These are phyloP conservation scores for Gautieria morchelliformis DNA, from an alignment of 768 basidiomycete genomes.

Conservation along the genomic window DNA sequence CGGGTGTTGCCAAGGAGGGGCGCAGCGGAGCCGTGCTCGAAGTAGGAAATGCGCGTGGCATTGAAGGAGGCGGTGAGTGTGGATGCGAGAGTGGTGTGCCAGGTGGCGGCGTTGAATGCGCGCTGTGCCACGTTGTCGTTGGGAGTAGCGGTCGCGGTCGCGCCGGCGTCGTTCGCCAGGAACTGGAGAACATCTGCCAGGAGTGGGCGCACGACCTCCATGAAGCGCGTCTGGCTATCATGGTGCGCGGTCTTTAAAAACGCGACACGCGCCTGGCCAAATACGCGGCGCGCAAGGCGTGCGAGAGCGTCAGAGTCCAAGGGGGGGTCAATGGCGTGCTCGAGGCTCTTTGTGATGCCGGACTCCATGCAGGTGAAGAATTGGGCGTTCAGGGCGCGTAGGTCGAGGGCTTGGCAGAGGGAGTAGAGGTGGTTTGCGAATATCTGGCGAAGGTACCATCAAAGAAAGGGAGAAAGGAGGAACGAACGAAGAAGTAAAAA, in stretches of 20 bases:
- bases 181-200: slow-evolving; percentile 2
- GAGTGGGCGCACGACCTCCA: neutral
- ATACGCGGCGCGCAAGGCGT: neutral
- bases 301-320: neutral
- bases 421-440: slow-evolving; percentile 18
- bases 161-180: neutral
- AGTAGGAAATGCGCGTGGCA: neutral
- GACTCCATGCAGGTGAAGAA: neutral
- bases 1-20: neutral
- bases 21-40: neutral
- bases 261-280: neutral
- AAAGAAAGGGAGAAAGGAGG: no score
- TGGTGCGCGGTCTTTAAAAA: neutral
- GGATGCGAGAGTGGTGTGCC: slow-evolving; percentile 12
- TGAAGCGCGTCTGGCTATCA: neutral
- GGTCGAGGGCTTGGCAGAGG: slow-evolving; percentile 20
- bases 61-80: neutral
- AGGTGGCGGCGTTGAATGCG: slow-evolving; percentile 12
- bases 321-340: neutral
- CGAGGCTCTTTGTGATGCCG: neutral
- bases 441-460: slow-evolving; percentile 7
- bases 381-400: slow-evolving; percentile 15
- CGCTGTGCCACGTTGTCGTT: neutral
- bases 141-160: neutral
- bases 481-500: no score